These are phyloP conservation scores for Pestalotiopsis sp. DNA, from an alignment of 2,329 filamentous ascomycete species.

Conservation along the genomic window DNA sequence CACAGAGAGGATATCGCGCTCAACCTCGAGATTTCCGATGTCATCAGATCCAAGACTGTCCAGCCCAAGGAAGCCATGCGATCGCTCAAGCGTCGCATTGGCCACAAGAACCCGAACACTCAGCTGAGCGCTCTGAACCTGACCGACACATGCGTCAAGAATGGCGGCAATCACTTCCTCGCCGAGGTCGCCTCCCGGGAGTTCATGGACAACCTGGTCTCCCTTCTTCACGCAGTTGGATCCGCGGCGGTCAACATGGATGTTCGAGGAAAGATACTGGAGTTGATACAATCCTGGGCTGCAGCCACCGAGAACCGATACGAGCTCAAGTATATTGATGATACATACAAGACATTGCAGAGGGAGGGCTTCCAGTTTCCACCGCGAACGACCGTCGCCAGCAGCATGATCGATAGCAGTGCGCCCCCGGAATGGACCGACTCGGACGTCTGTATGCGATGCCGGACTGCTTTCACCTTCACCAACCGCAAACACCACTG, in stretches of 20 bases:
- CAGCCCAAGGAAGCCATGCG: constrained; percentile 98
- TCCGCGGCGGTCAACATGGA: constrained; percentile 75
- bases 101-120: constrained; percentile 96
- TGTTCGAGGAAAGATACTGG: constrained; percentile 86
- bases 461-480: constrained; percentile 91
- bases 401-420: constrained; percentile 96
- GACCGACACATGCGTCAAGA: constrained; percentile 98
- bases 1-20: constrained; percentile 90
- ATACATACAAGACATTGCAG: constrained; percentile 82
- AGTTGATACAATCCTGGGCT: constrained; percentile 92
- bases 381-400: constrained; percentile 81
- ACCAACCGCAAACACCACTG: constrained; percentile 99
- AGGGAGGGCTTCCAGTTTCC: constrained; percentile 87
- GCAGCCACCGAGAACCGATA: constrained; percentile 81
- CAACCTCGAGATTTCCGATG: constrained; percentile 96
- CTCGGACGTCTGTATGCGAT: constrained; percentile 98
- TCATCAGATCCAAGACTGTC: constrained; percentile 96
- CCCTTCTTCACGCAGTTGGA: constrained; percentile 80
- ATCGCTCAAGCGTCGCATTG: constrained; percentile 88
- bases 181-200: constrained; percentile 93
- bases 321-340: constrained; percentile 82
- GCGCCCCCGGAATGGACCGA: constrained; percentile 98
- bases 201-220: constrained; percentile 97
- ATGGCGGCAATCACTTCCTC: constrained; percentile 93
- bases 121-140: constrained; percentile 94